Evolutionary conservation across 2,329 filamentous ascomycete genomes (phyloP).

Genomic region (Alternaria incomplexa): DNA sequence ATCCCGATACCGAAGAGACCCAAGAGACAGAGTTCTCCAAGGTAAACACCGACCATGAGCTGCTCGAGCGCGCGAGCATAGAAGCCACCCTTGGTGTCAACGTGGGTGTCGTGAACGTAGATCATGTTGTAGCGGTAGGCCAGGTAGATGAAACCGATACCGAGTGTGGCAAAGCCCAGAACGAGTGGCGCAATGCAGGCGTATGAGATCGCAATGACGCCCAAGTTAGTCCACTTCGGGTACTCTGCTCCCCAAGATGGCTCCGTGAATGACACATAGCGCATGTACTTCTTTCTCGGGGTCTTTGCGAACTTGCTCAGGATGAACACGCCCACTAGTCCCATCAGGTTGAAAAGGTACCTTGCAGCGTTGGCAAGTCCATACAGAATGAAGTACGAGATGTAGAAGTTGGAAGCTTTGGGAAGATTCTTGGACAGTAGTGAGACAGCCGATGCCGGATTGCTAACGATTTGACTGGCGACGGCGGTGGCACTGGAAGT

Average conservation of each 20-base stretch:
- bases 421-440: constrained; percentile 79
- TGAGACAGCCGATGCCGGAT: constrained; percentile 66
- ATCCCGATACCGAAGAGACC: constrained; percentile 54
- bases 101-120: constrained; percentile 55
- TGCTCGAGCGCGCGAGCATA: constrained; percentile 56
- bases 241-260: constrained; percentile 55
- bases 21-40: constrained; percentile 55
- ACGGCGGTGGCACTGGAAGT: constrained; percentile 75
- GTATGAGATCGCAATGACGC: constrained; percentile 54
- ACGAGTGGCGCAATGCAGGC: constrained; percentile 57
- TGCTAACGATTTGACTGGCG: constrained; percentile 60
- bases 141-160: constrained; percentile 54
- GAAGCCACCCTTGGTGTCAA: constrained; percentile 55
- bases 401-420: constrained; percentile 90
- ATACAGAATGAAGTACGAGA: constrained; percentile 92
- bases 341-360: constrained; percentile 74
- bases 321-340: constrained; percentile 82
- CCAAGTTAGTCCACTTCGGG: constrained; percentile 56
- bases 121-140: constrained; percentile 58
- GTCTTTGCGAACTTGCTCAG: constrained; percentile 67
- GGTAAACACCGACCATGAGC: constrained; percentile 55
- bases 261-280: constrained; percentile 47
- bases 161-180: constrained; percentile 53
- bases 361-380: constrained; percentile 56
- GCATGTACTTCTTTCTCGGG: constrained; percentile 47